Evolutionary conservation across 2,329 filamentous ascomycete genomes (phyloP), one percentile per base, ranked within the genome.

Genomic region (Penicillium sp.): DNA sequence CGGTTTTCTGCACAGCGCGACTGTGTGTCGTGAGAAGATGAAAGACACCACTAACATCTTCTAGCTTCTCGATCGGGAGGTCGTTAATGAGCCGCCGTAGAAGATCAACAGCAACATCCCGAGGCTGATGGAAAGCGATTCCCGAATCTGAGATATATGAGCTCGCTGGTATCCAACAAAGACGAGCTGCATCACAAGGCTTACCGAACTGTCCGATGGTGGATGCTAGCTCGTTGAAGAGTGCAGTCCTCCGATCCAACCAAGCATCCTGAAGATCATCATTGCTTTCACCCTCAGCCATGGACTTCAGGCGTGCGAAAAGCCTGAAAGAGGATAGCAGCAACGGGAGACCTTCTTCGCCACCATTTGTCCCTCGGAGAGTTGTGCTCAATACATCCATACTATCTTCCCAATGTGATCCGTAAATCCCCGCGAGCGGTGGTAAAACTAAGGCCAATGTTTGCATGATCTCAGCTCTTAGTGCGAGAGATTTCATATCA

Each of bases 241-340:
- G 76, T 0, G 66, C 62, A 13, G 75, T 64, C n/a, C 78, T 71
- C 7, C 77, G 75, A 9, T 82, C 77, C 36, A 77, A 76, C 57
- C 91, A 77, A 0, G 81, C 80, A 56, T 96, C 90, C 10, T 81
- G 69, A 1, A 96, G 74, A 60, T 97, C 91, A 48, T 97, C 91
- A 48, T 95, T 96, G 2, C 83, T 76, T 13, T 90, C 84, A 13
- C 80, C 73, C 7, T 58, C 58, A 1, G 69, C 66, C 0, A 91
- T 65, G 2, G 70, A 72, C 47, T 81, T 77, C 2, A 97, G 61
- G 0, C 73, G 72, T 11, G 73, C 73, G 44, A 84, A 80, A 0
- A 97, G 71, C 57, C 83, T 84, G 17, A 96, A 71, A 0, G 87
- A 87, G 4, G 84, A 76, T 57, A 90, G 77, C 0, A 89, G 70